Base-by-base conservation (phyloP, 2,329 filamentous ascomycete species). In the Sporothrix curviconia region DNA sequence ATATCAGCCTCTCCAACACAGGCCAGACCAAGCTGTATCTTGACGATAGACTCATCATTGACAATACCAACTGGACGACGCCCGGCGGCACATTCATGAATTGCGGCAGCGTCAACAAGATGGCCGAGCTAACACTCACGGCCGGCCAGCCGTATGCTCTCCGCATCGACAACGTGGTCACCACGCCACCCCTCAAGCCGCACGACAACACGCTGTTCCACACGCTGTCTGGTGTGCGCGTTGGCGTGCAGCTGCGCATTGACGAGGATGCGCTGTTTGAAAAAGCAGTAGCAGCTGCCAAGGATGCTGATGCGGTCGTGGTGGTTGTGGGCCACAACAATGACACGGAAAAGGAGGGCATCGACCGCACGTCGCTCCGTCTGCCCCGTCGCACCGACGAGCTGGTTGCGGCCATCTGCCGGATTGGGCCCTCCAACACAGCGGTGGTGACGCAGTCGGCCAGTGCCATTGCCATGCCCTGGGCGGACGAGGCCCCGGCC, bases 401-500 rank as follows among this genome's bases (percentile, higher is more conserved):
- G 49, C 53, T 62, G 2, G 79, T 85, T 63, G 68, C 71, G 11
- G 74, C 76, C 2, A 75, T 85, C 0, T 71, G 81, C 32, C 72
- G 73, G 0, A 78, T 70, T 0, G 37, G 25, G 24, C n/a, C 36
- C 1, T 84, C 84, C 63, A 79, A 79, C 37, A 47, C 40, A 1
- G 46, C 55, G 11, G 56, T 61, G 12, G 85, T 92, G 1, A 83
- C 89, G 67, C 89, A 92, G 65, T 89, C 86, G 0, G 89, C 89
- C 36, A 90, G 87, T 0, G 88, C 89, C 0, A 80, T 89, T 24
- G 77, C 80, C 56, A 86, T 90, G 84, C 85, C 86, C 0, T 60
- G 56, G 59, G 52, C n/a, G 6, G 52, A 43, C 6, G 30, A 14
- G 9, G 56, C 49, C 2, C 52, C 52, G 7, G 81, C 84, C 2